Evolutionary conservation across 2,329 filamentous ascomycete genomes (phyloP).

Genomic region (Exophiala bonariae): DNA sequence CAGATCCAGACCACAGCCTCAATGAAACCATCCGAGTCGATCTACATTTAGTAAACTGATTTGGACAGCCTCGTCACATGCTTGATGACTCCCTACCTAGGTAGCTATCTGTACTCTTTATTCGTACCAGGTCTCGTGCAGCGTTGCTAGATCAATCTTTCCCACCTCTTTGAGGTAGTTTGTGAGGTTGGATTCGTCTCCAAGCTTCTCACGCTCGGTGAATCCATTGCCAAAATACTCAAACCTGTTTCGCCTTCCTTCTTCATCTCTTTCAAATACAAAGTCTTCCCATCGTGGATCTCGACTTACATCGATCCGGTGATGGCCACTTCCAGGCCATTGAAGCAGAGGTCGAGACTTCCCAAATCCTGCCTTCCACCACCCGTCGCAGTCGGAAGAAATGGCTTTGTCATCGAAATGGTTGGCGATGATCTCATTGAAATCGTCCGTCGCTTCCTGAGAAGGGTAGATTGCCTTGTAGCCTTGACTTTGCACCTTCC

Average conservation of each 20-base stretch:
- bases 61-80: too few relatives aligned
- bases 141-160: constrained; percentile 9
- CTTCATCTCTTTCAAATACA: constrained; percentile 28
- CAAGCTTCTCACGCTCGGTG: constrained; percentile 3
- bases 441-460: constrained; percentile 6
- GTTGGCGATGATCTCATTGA: constrained; percentile 4
- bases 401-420: constrained; percentile 11
- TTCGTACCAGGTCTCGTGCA: constrained; percentile 13
- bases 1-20: too few relatives aligned
- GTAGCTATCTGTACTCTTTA: too few relatives aligned
- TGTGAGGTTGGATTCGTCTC: background rate
- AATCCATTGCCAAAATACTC: constrained; percentile 11
- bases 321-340: constrained; percentile 27
- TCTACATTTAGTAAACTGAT: too few relatives aligned
- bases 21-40: too few relatives aligned
- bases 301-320: constrained; percentile 33
- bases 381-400: constrained; percentile 7
- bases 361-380: constrained; percentile 6
- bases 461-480: constrained; percentile 5
- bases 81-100: too few relatives aligned
- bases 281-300: constrained; percentile 40
- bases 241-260: constrained; percentile 5
- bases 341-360: constrained; percentile 1
- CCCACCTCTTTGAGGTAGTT: constrained; percentile 9
- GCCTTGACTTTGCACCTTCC: constrained; percentile 10